Base-by-base conservation (phyloP, 345 rosid species). In the Aquilaria sinensis region DNA sequence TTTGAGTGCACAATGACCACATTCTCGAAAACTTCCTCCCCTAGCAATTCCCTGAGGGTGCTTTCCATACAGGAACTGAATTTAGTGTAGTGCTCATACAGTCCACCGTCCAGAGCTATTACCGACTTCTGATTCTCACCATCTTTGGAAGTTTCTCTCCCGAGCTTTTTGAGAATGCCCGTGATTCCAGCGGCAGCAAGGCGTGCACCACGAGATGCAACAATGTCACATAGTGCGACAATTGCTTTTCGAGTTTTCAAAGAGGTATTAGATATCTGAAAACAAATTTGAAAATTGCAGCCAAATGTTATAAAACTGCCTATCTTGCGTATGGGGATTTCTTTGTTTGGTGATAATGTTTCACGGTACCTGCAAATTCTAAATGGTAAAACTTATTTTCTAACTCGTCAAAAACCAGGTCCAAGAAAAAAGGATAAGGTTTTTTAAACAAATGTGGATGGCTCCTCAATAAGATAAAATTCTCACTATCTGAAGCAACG, bases 101-200 rank as follows among this genome's bases (percentile, higher is more conserved):
- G 61, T 30, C 96, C 96, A 60, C 96, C 96, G 12, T 89, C 96
- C 85, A 89, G 62, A 43, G 93, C 96, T 52, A 89, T 70, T 33
- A 84, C 91, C 0, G 89, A 76, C 68, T 57, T 84, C 71, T 80
- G 87, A 10, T 56, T 63, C 59, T 79, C 92, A 14, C 80, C 91
- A 1, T 80, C 84, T 72, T 76, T 84, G 31, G 63, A 9, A 0
- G 71, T 29, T 62, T 89, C 96, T 70, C 76, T 86, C 67, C 96
- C 93, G 65, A 80, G 69, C 74, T 89, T 89, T 88, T 85, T 89
- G 53, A 89, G 73, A 60, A 89, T 80, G 58, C 85, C 90, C 37
- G 81, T 69, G 67, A 89, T 72, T 58, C 96, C 96, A 10, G 93
- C 96, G 57, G 96, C 91, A 1, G 96, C 75, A 10, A 84, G 78